phyloP scores from a whole-genome alignment of 1,139 yeast species.

The Lodderomyces orthopsilosis region DNA sequence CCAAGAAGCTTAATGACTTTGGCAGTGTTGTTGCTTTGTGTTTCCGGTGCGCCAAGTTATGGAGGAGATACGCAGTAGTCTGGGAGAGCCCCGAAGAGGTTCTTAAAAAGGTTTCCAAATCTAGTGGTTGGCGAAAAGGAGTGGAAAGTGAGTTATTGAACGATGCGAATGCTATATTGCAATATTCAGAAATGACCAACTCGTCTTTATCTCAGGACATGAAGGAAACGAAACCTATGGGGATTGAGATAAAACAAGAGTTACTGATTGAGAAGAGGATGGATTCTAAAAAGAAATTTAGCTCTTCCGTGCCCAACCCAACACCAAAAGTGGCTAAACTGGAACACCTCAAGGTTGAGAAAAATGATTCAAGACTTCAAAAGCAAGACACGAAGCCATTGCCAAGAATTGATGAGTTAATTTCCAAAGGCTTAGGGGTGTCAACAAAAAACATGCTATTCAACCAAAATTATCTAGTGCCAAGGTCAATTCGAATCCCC shows the following conservation, averaged over 20 bases:
- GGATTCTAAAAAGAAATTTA: neutral
- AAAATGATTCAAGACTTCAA: slow-evolving; percentile 1
- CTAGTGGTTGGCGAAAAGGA: slow-evolving; percentile 54
- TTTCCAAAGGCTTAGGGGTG: neutral
- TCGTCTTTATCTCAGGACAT: neutral
- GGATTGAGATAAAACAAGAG: neutral
- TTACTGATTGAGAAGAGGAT: slow-evolving; percentile 1
- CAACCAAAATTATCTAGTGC: slow-evolving; percentile 1
- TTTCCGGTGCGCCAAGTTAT: slow-evolving; percentile 78
- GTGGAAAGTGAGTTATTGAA: slow-evolving; percentile 70
- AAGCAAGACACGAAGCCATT: neutral
- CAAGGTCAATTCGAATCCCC: slow-evolving; percentile 9
- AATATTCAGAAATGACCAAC: neutral
- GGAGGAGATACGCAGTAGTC: slow-evolving; percentile 88
- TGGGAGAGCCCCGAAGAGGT: slow-evolving; percentile 85
- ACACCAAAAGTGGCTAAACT: slow-evolving; percentile 5
- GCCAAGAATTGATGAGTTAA: slow-evolving; percentile 1
- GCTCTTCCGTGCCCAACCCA: neutral
- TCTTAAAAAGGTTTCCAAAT: slow-evolving; percentile 40
- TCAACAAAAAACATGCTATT: neutral
- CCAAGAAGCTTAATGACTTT: slow-evolving; percentile 24
- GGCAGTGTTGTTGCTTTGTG: slow-evolving; percentile 59
- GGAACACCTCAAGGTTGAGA: neutral
- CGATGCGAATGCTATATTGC: slow-evolving; percentile 59
- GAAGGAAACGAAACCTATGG: neutral